Evolutionary conservation across 768 basidiomycete species (phyloP).

Genomic region (Zangia roseola): DNA sequence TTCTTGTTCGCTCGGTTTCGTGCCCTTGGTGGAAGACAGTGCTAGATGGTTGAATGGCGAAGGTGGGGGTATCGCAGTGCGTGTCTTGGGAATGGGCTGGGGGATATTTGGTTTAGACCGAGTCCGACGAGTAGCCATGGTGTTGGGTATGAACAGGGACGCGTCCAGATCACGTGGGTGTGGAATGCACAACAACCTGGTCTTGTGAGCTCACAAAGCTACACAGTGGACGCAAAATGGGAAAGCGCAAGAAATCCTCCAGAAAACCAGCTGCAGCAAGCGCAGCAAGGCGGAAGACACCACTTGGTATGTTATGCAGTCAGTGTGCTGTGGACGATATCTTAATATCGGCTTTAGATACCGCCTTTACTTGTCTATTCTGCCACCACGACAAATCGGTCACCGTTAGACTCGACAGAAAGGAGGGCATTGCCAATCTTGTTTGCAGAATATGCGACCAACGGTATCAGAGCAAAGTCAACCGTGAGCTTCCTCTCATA

Average conservation of each 20-base stretch:
- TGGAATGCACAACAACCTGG: background rate
- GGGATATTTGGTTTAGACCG: slow-evolving; percentile 35
- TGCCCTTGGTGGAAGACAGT: slow-evolving; percentile 23
- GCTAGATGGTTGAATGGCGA: slow-evolving; percentile 21
- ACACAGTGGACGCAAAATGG: slow-evolving; percentile 46
- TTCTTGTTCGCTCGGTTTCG: slow-evolving; percentile 30
- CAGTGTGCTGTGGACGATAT: background rate
- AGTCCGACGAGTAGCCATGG: slow-evolving; percentile 67
- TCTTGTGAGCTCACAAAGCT: too few relatives aligned
- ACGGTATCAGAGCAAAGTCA: slow-evolving; percentile 82
- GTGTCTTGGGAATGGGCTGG: slow-evolving; percentile 42
- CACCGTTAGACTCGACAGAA: slow-evolving; percentile 79
- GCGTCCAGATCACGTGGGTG: slow-evolving; percentile 37
- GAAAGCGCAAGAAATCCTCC: slow-evolving; percentile 88
- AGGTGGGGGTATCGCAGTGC: slow-evolving; percentile 41
- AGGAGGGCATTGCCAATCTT: slow-evolving; percentile 78
- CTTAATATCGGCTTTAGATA: slow-evolving; percentile 47
- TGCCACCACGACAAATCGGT: slow-evolving; percentile 91
- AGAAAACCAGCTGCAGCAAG: slow-evolving; percentile 71
- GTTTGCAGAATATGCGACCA: slow-evolving; percentile 86
- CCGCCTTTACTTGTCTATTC: slow-evolving; percentile 82
- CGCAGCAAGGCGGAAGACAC: slow-evolving; percentile 62
- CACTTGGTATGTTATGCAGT: slow-evolving; percentile 58
- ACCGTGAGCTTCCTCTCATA: slow-evolving; percentile 54
- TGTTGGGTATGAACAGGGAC: slow-evolving; percentile 16